Evolutionary conservation across 257 asterid genomes (phyloP), one percentile per base, ranked within the genome.

Genomic region (Misopates orontium): DNA sequence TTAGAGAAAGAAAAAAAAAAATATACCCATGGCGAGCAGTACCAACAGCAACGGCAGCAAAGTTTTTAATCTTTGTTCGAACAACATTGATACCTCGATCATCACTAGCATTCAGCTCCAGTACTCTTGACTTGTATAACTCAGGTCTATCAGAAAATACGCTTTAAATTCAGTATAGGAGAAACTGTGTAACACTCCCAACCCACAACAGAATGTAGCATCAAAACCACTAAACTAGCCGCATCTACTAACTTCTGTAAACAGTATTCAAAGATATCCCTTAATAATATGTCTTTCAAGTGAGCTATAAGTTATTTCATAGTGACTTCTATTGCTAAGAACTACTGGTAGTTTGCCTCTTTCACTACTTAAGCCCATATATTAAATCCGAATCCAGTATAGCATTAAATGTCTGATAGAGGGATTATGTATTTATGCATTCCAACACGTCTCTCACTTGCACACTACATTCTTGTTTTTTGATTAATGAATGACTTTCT

Each of bases 41-140:
- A 73, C 96, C 96, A 58, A 90, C 97, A 77, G 99, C 96, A 74
- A 90, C 94, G 51, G 95, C 96, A 64, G 97, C 97, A 75, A 92
- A 92, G 76, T 87, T 83, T 69, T 92, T 89, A 42, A 93, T 93
- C 74, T 93, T 93, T 18, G 99, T 93, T n/a, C 99, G 96, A 64
- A 93, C 97, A 49, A 93, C 95, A 80, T 93, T 93, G 72, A 93
- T 93, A 63, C 99, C 99, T 69, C 96, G 97, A 74, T 93, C 97
- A 73, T 93, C 99, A 72, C 99, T 93, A 73, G 99, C 99, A 86
- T 93, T 93, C 61, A 93, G 89, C 87, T 93, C 99, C 75, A 93
- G 78, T 23, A 93, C 99, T 80, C 97, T 87, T 13, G 97, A 78
- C 82, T 80, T 86, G 82, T 93, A 93, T 32, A 93, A 67, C 69